phyloP scores from a whole-genome alignment of 75 land plant genomes.

The Pseudotsuga menziesii region DNA sequence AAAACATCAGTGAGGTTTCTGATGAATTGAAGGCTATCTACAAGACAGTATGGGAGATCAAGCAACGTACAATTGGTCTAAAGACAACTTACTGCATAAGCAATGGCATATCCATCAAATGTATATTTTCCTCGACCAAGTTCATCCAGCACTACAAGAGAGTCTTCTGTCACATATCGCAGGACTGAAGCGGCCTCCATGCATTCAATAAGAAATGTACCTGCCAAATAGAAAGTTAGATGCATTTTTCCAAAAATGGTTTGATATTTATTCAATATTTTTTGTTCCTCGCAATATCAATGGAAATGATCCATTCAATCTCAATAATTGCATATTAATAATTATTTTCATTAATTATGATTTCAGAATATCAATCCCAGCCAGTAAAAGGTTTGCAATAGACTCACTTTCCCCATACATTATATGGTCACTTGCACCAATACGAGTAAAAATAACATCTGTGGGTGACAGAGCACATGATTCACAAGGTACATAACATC shows the following conservation, averaged over 20 bases:
- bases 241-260: too few relatives aligned
- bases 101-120: too few relatives aligned
- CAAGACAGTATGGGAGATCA: too few relatives aligned
- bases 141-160: too few relatives aligned
- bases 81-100: too few relatives aligned
- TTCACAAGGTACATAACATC: slow-evolving; percentile 80
- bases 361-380: too few relatives aligned
- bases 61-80: too few relatives aligned
- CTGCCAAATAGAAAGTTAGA: slow-evolving; percentile 20
- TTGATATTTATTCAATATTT: neutral
- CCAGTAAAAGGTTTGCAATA: too few relatives aligned
- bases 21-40: too few relatives aligned
- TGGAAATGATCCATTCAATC: neutral
- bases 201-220: slow-evolving; percentile 88
- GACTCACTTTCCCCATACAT: slow-evolving; percentile 79
- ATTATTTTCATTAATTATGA: too few relatives aligned
- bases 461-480: slow-evolving; percentile 63
- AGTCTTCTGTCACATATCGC: slow-evolving; percentile 5
- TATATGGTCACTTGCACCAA: slow-evolving; percentile 92
- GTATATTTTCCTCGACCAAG: too few relatives aligned
- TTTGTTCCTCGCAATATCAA: neutral
- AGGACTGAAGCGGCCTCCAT: slow-evolving; percentile 84
- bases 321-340: slow-evolving; percentile 1
- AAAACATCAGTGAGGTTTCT: too few relatives aligned
- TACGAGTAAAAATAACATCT: slow-evolving; percentile 80